Conservation (phyloP, 805 yeast species). For the Barnettozyma sp. region DNA sequence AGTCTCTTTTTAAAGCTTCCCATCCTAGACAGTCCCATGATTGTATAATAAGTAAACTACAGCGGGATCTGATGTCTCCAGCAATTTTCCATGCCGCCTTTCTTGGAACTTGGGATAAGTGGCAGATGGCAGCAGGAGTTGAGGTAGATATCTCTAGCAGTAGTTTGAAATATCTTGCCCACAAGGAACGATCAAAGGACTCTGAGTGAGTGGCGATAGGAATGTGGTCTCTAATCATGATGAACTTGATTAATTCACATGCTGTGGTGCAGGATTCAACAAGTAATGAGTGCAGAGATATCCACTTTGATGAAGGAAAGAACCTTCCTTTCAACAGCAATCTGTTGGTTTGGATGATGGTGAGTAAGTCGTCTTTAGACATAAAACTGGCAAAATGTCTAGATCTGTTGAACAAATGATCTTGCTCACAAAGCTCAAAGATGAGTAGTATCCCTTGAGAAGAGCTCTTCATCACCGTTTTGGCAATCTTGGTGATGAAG, state of each 20-base stretch:
- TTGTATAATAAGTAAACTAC: constrained; percentile 46
- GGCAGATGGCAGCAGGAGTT: constrained; percentile 64
- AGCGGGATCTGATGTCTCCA: constrained; percentile 53
- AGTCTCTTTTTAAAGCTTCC: constrained; percentile 49
- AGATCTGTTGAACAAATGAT: constrained; percentile 35
- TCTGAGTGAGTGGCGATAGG: constrained; percentile 46
- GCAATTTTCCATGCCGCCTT: constrained; percentile 61
- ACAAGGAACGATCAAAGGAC: constrained; percentile 49
- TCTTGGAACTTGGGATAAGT: constrained; percentile 64
- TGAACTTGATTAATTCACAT: constrained; percentile 45
- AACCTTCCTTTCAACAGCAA: constrained; percentile 46
- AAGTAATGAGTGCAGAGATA: constrained; percentile 54
- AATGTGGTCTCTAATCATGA: constrained; percentile 41
- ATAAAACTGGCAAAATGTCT: constrained; percentile 36
- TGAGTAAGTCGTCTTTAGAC: constrained; percentile 33
- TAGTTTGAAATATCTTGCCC: constrained; percentile 62
- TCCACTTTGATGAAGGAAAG: constrained; percentile 68
- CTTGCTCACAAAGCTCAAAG: constrained; percentile 29
- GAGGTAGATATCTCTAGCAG: constrained; percentile 53
- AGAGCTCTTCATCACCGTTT: constrained; percentile 27
- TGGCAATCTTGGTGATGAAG: constrained; percentile 46
- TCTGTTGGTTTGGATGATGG: constrained; percentile 43
- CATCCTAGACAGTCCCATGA: constrained; percentile 75
- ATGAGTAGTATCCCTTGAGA: constrained; percentile 40
- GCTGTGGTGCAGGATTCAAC: constrained; percentile 49